Conservation (phyloP, 805 yeast genomes). For the Suhomyces prunicola region DNA sequence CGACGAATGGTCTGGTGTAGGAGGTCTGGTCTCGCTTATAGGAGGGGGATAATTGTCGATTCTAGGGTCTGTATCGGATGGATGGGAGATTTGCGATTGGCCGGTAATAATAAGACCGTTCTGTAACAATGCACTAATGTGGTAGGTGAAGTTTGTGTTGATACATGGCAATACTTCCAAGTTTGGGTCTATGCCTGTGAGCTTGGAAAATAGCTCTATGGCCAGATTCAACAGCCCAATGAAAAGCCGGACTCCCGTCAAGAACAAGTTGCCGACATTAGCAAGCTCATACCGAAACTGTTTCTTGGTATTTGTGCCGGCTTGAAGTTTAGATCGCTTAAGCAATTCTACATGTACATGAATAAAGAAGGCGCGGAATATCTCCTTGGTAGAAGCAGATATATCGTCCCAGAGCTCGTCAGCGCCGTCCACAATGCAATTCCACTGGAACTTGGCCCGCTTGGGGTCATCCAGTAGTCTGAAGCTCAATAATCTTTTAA, state of each 20-base stretch:
- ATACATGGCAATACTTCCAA: slow-evolving; percentile 73
- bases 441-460: slow-evolving; percentile 72
- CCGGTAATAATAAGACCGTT: slow-evolving; percentile 80
- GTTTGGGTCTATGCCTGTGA: slow-evolving; percentile 54
- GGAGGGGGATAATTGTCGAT: slow-evolving; percentile 18
- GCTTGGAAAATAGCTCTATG: slow-evolving; percentile 66
- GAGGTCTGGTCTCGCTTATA: slow-evolving; percentile 14
- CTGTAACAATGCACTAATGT: slow-evolving; percentile 70
- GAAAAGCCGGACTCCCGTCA: slow-evolving; percentile 78
- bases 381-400: slow-evolving; percentile 60
- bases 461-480: slow-evolving; percentile 48
- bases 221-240: slow-evolving; percentile 85
- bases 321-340: slow-evolving; percentile 55
- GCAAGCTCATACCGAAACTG: slow-evolving; percentile 76
- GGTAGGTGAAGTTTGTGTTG: slow-evolving; percentile 81
- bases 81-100: slow-evolving; percentile 92
- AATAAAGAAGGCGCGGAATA: slow-evolving; percentile 71
- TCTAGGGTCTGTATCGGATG: slow-evolving; percentile 37
- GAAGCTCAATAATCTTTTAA: slow-evolving; percentile 38
- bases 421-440: slow-evolving; percentile 69
- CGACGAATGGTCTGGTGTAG: slow-evolving; percentile 12
- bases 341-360: slow-evolving; percentile 76
- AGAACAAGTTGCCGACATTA: slow-evolving; percentile 77
- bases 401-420: slow-evolving; percentile 66
- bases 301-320: slow-evolving; percentile 30